Evolutionary conservation across 73 alveolate species (phyloP), one percentile per base, ranked within the genome.

Genomic region (Paramecium bursaria): DNA sequence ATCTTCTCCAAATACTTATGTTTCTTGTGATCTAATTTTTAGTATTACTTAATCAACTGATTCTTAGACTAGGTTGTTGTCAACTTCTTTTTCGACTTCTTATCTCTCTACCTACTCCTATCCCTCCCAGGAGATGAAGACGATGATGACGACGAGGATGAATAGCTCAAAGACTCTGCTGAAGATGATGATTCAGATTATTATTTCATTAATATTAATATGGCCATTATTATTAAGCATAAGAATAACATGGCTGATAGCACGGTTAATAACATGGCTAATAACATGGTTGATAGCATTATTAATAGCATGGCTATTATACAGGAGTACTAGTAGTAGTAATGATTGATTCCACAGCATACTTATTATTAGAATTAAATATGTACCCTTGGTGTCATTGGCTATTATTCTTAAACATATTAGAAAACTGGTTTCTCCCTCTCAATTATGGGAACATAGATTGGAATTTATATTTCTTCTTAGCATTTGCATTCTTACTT

Each of bases 41-140:
- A 52, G 54, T 79, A 79, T 13, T 48, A 22, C 11, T 54, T 73
- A 15, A 73, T 48, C 27, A 53, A 22, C 29, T 79, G 17, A n/a
- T 75, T 79, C 42, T 79, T 73, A 13, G 88, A 17, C 44, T 60
- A 21, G 19, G 31, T 76, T n/a, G 44, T 35, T 21, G 19, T 53
- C 25, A 39, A 35, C 33, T 50, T 54, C 49, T 55, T 53, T 57
- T 54, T 79, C 2, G 11, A 6, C 29, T 19, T 48, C 54, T 31
- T 27, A 22, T 54, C 50, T 50, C 54, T 79, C 22, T 50, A 53
- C 17, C 73, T 31, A 30, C 76, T 79, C 26, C 76, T 79, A 13
- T 46, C 48, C 21, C 77, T 79, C 17, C 49, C 21, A 0, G 89
- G 54, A 19, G 85, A 79, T 15, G 89, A 55, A 26, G 89, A 79